Evolutionary conservation across 208 protist species (phyloP), one percentile per base, ranked within the genome.

Genomic region (Crithidia sp.): DNA sequence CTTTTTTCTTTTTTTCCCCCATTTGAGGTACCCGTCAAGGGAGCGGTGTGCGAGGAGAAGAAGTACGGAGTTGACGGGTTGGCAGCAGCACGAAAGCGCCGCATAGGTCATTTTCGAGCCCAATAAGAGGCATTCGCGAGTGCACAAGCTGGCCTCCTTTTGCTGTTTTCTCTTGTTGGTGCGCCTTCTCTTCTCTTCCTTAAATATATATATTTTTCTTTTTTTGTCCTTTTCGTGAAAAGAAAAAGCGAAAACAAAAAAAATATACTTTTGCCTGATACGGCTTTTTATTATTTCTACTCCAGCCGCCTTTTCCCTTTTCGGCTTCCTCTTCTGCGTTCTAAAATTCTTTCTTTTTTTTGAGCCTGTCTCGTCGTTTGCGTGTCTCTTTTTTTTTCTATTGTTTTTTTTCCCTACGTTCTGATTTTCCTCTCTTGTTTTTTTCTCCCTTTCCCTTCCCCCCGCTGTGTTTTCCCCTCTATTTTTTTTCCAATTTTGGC

Each of bases 381-480:
- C 28, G 28, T 28, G 28, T 28, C 28, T 28, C 28, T 28, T 28
- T 28, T 28, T 28, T 28, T 28, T 28, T 28, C 28, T 28, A 28
- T 28, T 28, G 28, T 28, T 28, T 28, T 28, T 39, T 58, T 39
- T 58, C 54, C 39, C 28, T 58, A 9, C 28, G 7, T n/a, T 5
- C n/a, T 37, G 6, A 63, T 63, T 63, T n/a, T 17, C 7, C n/a
- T 49, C 10, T 44, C 28, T 67, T 28, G 7, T 65, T 47, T 73
- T 49, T 49, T 65, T 57, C 49, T 49, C 17, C 37, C 59, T 58
- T 66, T 44, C 7, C 54, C 7, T 58, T 39, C 5, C 5, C 28
- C 52, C 54, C 5, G 7, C 39, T 58, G 28, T 28, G 7, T 40
- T 58, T 58, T 39, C 19, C 28, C 19, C 28, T 41, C 6, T 17